Percentiles rank a stretch among this genome's conserved stretches.
These are phyloP conservation scores for Kluyveromyces aestuarii DNA, from an alignment of 805 yeast species.

Conservation along the genomic window DNA sequence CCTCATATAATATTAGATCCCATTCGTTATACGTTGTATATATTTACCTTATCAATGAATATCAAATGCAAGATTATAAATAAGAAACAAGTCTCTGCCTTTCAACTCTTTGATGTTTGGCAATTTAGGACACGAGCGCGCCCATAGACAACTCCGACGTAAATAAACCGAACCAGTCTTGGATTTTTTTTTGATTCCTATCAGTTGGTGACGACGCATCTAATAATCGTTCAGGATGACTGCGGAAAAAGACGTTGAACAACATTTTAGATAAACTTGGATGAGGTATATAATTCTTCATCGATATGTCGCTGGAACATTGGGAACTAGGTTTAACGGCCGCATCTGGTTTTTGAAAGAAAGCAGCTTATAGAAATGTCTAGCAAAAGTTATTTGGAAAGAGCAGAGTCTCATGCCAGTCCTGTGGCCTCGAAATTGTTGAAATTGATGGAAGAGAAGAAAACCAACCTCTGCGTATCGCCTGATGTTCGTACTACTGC, in stretches of 20 bases:
- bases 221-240: background rate
- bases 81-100: no score
- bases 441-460: constrained; percentile 63
- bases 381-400: constrained; percentile 43
- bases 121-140: no score
- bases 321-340: background rate
- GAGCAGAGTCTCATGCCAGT: constrained; percentile 66
- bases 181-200: no score
- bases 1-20: no score
- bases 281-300: no score
- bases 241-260: background rate
- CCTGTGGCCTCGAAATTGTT: constrained; percentile 74
- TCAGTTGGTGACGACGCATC: background rate
- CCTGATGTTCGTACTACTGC: constrained; percentile 76
- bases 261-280: background rate
- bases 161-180: no score
- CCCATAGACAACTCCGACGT: no score
- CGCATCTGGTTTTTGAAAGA: background rate
- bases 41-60: no score
- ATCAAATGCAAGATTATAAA: no score
- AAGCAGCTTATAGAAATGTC: constrained; percentile 12
- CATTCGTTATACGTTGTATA: no score
- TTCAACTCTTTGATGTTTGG: no score
- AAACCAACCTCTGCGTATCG: constrained; percentile 90
- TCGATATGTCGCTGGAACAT: no score